Base-by-base conservation (phyloP, 2,329 filamentous ascomycete genomes). In the Aspergillus aculeatus region DNA sequence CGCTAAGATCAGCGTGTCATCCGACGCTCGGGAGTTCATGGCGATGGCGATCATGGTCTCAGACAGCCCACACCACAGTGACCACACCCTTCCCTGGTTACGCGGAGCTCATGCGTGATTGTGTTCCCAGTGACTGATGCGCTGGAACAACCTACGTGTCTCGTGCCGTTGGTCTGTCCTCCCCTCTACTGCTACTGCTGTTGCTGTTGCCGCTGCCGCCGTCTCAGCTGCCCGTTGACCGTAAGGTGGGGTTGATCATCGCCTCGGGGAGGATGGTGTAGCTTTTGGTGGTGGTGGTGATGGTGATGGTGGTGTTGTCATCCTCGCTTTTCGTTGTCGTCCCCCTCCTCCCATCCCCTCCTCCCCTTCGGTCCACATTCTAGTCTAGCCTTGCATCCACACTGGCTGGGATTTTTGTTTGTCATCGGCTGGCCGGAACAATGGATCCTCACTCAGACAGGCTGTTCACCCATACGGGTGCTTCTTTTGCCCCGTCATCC, bases 361-460 rank as follows among this genome's bases (percentile, higher is more conserved):
- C 32, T 5, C 32, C 14, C 32, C 32, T 16, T 16, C 59, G 47
- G 56, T 35, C 32, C 11, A 35, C 14, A 11, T 35, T 35, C 32
- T 35, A 35, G 32, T 35, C 32, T 35, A 35, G 32, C 12, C 54
- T 51, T 54, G 57, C 50, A 52, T 47, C 54, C 23, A 59, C 29
- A 56, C 38, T 51, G 51, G 57, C 59, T 56, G 49, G 47, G 24
- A 32, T 29, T 48, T 9, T 41, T 49, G 44, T 56, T 56, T 58
- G 24, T 60, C 52, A 51, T 52, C 29, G 47, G 38, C n/a, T 38
- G 44, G 48, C 50, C 50, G 50, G 29, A 59, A 57, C 62, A 56
- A 78, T 78, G 76, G 72, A 76, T 63, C 62, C 66, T 64, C 67
- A 67, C 44, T 67, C 73, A 56, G 68, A 74, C 62, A 66, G 65